Evolutionary conservation across 495 filamentous ascomycete species (phyloP), one percentile per base, ranked within the genome.

Genomic region (Aspergillus nidulans): DNA sequence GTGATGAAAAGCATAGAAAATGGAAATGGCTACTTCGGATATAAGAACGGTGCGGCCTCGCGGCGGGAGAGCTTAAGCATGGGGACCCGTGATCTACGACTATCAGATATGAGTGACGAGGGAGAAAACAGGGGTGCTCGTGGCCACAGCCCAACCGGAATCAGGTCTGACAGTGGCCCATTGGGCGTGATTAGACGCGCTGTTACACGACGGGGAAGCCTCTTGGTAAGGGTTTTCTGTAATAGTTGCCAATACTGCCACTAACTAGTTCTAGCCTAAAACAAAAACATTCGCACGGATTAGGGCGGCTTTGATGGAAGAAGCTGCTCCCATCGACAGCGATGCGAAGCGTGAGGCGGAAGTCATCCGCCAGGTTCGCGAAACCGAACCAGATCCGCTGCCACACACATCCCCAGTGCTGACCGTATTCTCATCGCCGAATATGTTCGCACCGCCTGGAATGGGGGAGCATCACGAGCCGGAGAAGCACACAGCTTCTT

Each of bases 211-310:
- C 79, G 92, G 52, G 87, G 92, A 3, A 97, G 91, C 67, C 75
- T 98, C 59, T 70, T 98, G 70, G 91, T 92, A 79, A 64, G 85
- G 70, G 30, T 25, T 38, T 52, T 18, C 15, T 1, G 1, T 39
- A 12, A 4, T 38, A 19, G 20, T 28, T 1, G 13, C 49, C 4
- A 32, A n/a, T 25, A 8, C 24, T 42, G 21, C 24, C 8, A 39
- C 62, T 63, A 50, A 70, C 28, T n/a, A 12, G 2, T 57, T 1
- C 10, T 54, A 88, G 87, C 94, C 94, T 15, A 99, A 99, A 74
- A 90, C 92, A 0, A 96, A 96, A 73, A 88, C 83, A 0, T 97
- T 97, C 69, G 90, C 92, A 2, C 87, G 94, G 3, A 95, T 99
- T 61, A 83, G 87, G 45, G 95, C 94, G 9, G 90, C 89, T 6